Evolutionary conservation across 2,329 filamentous ascomycete genomes (phyloP).

Genomic region (Microcyclospora pomicola): DNA sequence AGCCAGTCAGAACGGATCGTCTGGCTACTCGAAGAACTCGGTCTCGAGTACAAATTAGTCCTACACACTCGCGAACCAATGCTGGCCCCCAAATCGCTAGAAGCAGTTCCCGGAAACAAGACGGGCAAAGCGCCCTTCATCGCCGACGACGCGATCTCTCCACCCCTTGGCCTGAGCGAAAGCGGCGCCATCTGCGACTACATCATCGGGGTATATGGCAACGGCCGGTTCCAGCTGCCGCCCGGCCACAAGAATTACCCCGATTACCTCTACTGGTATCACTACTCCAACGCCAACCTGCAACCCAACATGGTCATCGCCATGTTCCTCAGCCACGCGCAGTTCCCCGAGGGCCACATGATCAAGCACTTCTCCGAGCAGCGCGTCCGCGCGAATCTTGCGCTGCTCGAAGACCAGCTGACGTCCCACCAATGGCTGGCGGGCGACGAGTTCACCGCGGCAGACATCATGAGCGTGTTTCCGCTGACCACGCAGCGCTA

Average conservation of each 20-base stretch:
- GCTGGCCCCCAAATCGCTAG: conserved; percentile 17
- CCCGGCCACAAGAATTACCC: conserved; percentile 39
- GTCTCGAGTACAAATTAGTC: conserved; percentile 38
- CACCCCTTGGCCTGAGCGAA: conserved; percentile 35
- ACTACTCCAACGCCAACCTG: conserved; percentile 24
- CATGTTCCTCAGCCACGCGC: conserved; percentile 16
- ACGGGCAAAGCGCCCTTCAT: conserved; percentile 47
- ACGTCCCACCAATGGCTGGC: conserved; percentile 40
- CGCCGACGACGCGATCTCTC: conserved; percentile 37
- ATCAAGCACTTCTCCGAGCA: conserved; percentile 11
- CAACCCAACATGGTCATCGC: conserved; percentile 24
- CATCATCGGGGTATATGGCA: conserved; percentile 41
- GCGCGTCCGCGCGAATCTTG: conserved; percentile 20
- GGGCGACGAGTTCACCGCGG: conserved; percentile 48
- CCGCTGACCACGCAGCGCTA: conserved; percentile 46
- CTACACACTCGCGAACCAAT: conserved; percentile 34
- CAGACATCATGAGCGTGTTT: conserved; percentile 52
- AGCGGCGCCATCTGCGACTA: conserved; percentile 49
- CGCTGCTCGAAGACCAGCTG: conserved; percentile 38
- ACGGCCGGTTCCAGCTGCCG: conserved; percentile 34
- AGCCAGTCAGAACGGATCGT: conserved; percentile 51
- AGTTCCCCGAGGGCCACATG: conserved; percentile 17
- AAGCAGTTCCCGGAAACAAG: conserved; percentile 21
- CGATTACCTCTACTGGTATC: conserved; percentile 51
- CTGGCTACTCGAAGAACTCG: conserved; percentile 53